Percentiles rank a stretch among this genome's conserved stretches.
phyloP scores from a whole-genome alignment of 768 basidiomycete species.

The Trametes punicea region DNA sequence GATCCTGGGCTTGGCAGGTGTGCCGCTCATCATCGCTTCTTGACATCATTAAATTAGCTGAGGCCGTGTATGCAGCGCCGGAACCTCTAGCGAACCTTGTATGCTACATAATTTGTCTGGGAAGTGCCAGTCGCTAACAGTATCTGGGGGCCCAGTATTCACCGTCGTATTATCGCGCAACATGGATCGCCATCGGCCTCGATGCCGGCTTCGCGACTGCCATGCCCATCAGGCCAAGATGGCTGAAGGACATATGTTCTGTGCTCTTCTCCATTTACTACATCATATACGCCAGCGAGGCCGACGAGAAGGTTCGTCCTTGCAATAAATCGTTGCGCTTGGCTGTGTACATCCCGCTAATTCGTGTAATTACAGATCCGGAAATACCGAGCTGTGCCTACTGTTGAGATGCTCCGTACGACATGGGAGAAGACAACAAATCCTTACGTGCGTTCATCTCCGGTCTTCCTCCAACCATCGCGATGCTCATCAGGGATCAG shows the following conservation, averaged over 20 bases:
- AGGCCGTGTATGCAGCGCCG: conserved; percentile 56
- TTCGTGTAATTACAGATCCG: conserved; percentile 60
- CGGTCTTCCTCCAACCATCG: conserved; percentile 12
- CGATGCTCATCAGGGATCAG: conserved; percentile 36
- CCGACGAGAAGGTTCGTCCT: conserved; percentile 84
- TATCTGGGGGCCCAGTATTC: conserved; percentile 58
- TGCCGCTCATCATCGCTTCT: conserved; percentile 26
- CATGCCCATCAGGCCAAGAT: conserved; percentile 87
- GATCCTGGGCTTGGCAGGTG: conserved; percentile 78
- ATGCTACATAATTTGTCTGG: conserved; percentile 28
- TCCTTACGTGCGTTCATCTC: conserved; percentile 64
- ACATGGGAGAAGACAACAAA: conserved; percentile 98
- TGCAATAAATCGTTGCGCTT: background rate
- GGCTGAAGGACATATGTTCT: conserved; percentile 85
- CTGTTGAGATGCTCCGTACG: conserved; percentile 90
- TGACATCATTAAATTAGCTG: background rate
- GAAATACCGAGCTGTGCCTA: conserved; percentile 87
- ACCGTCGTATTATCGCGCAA: conserved; percentile 90
- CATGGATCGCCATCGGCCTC: conserved; percentile 91
- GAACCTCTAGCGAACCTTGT: conserved; percentile 90
- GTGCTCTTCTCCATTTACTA: conserved; percentile 88
- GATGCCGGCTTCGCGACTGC: conserved; percentile 98
- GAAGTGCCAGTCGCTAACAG: conserved; percentile 5
- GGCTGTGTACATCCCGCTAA: background rate
- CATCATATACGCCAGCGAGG: conserved; percentile 83